phyloP scores from a whole-genome alignment of 805 yeast genomes.

The Starmerella ratchasimensis region DNA sequence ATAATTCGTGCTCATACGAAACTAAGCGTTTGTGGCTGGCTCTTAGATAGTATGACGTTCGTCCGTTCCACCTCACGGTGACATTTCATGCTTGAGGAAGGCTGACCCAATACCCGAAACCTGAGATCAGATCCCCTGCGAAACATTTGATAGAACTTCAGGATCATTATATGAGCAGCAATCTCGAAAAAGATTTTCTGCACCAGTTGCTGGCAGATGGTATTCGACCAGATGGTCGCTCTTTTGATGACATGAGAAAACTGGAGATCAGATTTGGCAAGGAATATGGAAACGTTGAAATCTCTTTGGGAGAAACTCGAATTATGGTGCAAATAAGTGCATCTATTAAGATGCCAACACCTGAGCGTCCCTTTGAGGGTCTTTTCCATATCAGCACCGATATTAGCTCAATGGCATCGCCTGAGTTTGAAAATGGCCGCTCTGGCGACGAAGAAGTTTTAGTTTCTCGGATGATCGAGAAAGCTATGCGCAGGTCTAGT shows the following conservation, averaged over 20 bases:
- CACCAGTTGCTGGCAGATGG: conserved; percentile 46
- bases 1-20: too few relatives aligned
- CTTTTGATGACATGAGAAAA: conserved; percentile 47
- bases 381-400: conserved; percentile 72
- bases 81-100: too few relatives aligned
- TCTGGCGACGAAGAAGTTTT: conserved; percentile 67
- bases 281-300: conserved; percentile 62
- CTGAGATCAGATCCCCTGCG: too few relatives aligned
- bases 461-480: conserved; percentile 72
- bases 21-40: too few relatives aligned
- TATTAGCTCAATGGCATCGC: conserved; percentile 78
- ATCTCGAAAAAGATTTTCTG: conserved; percentile 49
- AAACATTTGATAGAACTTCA: too few relatives aligned
- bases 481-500: conserved; percentile 78
- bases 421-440: conserved; percentile 61
- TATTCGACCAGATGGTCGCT: conserved; percentile 56
- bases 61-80: too few relatives aligned
- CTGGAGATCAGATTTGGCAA: conserved; percentile 52
- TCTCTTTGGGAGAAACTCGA: conserved; percentile 61
- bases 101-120: too few relatives aligned
- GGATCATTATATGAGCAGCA: too few relatives aligned
- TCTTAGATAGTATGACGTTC: too few relatives aligned
- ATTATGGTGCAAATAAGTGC: conserved; percentile 63
- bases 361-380: conserved; percentile 91
- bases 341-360: conserved; percentile 63